Evolutionary conservation across 441 rosid genomes (phyloP), one percentile per base, ranked within the genome.

Genomic region (Populus hybrid): DNA sequence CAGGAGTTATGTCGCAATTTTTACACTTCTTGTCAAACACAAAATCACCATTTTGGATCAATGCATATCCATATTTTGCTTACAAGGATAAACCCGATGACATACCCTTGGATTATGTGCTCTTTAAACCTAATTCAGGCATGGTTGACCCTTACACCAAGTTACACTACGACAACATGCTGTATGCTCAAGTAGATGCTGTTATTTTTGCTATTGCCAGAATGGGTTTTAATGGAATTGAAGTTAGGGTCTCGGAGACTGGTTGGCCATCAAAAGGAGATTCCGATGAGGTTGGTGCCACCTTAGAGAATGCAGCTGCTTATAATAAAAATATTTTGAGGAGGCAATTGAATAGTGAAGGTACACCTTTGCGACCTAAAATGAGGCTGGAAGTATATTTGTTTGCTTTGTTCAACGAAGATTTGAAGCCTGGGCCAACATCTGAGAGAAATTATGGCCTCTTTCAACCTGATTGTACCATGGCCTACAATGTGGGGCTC

Each of bases 181-280:
- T 93, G 73, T 93, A 84, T 61, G 98, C 98, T 21, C 98, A 93
- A 78, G 85, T 93, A 23, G 98, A 93, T 61, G 95, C 98, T 30
- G 84, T 92, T 40, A 87, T 89, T 46, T 85, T 87, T 8, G 98
- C 97, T 1, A 91, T 93, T 35, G 83, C 85, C 20, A 75, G 87
- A 10, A 34, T 91, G 85, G 98, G 98, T 8, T 89, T 84, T 30
- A 76, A 78, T 0, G 88, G 87, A 10, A 73, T 92, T 21, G 88
- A 87, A 69, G 94, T 92, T 0, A 77, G 84, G 80, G 80, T 93
- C 6, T 92, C 98, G 10, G 98, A 93, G 79, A 93, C 98, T 0
- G 98, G 98, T 0, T 93, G 98, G 98, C 98, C 98, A 0, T 93
- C 98, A 0, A 88, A 82, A 69, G 98, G 98, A 11, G 97, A 92